Base-by-base conservation (phyloP, 2,329 filamentous ascomycete species). In the Penicillium sp. region DNA sequence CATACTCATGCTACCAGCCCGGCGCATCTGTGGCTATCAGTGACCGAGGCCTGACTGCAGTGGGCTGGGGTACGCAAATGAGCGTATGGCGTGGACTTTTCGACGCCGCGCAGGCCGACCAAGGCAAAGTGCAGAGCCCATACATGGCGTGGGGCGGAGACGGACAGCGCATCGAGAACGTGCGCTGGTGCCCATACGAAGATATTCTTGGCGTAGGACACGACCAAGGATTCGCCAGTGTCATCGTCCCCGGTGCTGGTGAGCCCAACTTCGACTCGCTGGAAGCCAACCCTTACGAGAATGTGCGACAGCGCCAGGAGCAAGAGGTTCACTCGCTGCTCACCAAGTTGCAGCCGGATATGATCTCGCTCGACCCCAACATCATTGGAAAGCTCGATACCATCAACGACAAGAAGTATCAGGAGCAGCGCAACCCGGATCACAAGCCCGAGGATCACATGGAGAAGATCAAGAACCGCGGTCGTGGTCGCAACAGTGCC, bases 211-310 rank as follows among this genome's bases (percentile, higher is more conserved):
- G 93, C 14, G 82, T 96, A 25, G 84, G 88, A 2, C 93, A 97
- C 77, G 83, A 89, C 69, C 80, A 87, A 57, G 94, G 94, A 14
- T 97, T 97, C 77, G 89, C 88, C 16, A 94, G 88, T 53, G 85
- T 97, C 69, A 85, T 99, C 64, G 86, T 97, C 2, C 94, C 94
- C 8, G 94, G 94, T 45, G 89, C 93, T n/a, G 94, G 94, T 59
- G 94, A 99, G 74, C 87, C 94, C 71, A 97, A 97, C 82, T 97
- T 90, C 72, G 94, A 99, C 73, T 89, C 91, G 3, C 80, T 97
- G 51, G 94, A 99, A 75, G 82, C 87, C 65, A 99, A 99, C 79
- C 94, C 94, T 33, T 97, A 93, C 82, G 94, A 97, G 77, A 96
- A 88, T 50, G 83, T 81, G 68, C 95, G 94, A 77, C 92, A 97